Conservation (phyloP, 1,139 yeast genomes). For the Ogataea hybrid region DNA sequence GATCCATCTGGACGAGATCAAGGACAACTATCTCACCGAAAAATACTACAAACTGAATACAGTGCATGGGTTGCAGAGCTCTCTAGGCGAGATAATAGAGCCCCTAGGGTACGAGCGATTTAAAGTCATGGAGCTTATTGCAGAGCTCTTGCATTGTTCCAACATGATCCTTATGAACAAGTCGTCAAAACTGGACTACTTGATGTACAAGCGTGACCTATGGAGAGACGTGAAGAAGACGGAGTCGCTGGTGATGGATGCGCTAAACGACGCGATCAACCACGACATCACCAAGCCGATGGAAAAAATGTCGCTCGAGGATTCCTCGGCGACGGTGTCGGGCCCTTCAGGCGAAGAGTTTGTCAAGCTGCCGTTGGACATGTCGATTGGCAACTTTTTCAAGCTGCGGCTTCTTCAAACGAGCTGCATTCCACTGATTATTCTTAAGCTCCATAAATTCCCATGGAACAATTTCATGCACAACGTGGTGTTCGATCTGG, state of each 20-base stretch:
- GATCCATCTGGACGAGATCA: conserved; percentile 29
- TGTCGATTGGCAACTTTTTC: conserved; percentile 52
- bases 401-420: conserved; percentile 37
- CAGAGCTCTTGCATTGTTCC: conserved; percentile 93
- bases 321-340: conserved; percentile 1
- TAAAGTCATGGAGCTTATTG: conserved; percentile 89
- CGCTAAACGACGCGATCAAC: conserved; percentile 30
- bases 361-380: conserved; percentile 24
- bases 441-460: conserved; percentile 41
- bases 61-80: conserved; percentile 21
- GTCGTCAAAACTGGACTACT: conserved; percentile 29
- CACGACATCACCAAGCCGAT: conserved; percentile 16
- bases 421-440: conserved; percentile 28
- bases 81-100: conserved; percentile 54
- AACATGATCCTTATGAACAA: conserved; percentile 87
- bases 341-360: conserved; percentile 18
- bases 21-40: conserved; percentile 29
- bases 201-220: conserved; percentile 30
- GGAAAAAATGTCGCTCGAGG: conserved; percentile 12
- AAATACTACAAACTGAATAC: conserved; percentile 25
- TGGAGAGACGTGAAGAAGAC: conserved; percentile 31
- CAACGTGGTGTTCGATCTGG: conserved; percentile 96
- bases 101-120: conserved; percentile 95
- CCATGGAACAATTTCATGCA: conserved; percentile 99
- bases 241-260: conserved; percentile 32